These are phyloP conservation scores for Ogataea dorogensis DNA, from an alignment of 805 yeast genomes.

Conservation along the genomic window DNA sequence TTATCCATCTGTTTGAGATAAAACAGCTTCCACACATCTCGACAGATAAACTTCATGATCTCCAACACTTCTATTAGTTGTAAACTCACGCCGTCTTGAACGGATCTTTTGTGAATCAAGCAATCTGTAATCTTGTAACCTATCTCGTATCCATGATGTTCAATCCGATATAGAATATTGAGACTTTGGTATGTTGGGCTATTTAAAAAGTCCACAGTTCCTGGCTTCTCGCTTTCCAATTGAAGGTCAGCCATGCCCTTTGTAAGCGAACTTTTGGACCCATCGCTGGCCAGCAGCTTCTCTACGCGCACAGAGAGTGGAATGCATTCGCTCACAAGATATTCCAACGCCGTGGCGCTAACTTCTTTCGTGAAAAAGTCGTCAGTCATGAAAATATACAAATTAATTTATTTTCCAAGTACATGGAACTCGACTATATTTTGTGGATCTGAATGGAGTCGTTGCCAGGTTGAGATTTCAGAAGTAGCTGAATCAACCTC, in stretches of 20 bases:
- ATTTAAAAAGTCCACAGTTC: slow-evolving; percentile 39
- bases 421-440: slow-evolving; percentile 14
- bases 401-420: slow-evolving; percentile 7
- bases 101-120: slow-evolving; percentile 27
- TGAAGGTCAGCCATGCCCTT: slow-evolving; percentile 15
- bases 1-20: slow-evolving; percentile 89
- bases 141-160: slow-evolving; percentile 61
- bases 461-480: slow-evolving; percentile 66
- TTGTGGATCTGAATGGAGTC: slow-evolving; percentile 57
- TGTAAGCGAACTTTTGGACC: slow-evolving; percentile 4
- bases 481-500: slow-evolving; percentile 55
- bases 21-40: slow-evolving; percentile 83
- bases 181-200: slow-evolving; percentile 40
- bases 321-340: slow-evolving; percentile 71
- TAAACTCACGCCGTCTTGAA: slow-evolving; percentile 22
- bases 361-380: slow-evolving; percentile 39
- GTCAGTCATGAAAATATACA: slow-evolving; percentile 7
- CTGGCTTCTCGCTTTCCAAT: slow-evolving; percentile 28
- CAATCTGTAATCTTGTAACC: slow-evolving; percentile 34
- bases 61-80: slow-evolving; percentile 63
- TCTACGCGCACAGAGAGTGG: slow-evolving; percentile 70
- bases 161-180: slow-evolving; percentile 59
- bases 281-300: slow-evolving; percentile 38
- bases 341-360: slow-evolving; percentile 56
- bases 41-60: slow-evolving; percentile 87